phyloP scores from a whole-genome alignment of 163 green algal species.

The Volvox carteri region DNA sequence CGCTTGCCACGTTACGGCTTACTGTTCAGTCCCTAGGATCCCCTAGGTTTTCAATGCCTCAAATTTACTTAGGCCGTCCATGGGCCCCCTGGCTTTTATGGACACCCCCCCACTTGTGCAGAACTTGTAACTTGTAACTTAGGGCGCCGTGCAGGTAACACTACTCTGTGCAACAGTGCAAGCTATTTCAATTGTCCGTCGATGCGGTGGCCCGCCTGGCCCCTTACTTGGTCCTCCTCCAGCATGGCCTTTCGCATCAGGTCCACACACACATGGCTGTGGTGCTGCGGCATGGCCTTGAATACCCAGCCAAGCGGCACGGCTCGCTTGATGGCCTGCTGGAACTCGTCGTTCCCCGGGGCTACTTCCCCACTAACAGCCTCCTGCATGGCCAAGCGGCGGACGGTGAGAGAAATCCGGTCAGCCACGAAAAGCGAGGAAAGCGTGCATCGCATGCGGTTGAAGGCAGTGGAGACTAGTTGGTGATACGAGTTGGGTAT shows the following conservation, averaged over 20 bases:
- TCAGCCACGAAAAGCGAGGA: too few relatives aligned
- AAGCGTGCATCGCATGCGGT: too few relatives aligned
- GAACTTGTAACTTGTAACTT: too few relatives aligned
- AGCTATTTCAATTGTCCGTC: background rate
- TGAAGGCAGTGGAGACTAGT: too few relatives aligned
- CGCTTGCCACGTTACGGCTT: background rate
- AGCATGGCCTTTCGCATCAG: constrained; percentile 54
- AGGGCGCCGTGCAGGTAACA: too few relatives aligned
- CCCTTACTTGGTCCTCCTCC: constrained; percentile 55
- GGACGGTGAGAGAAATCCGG: too few relatives aligned
- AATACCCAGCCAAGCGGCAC: constrained; percentile 76
- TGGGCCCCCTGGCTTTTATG: background rate
- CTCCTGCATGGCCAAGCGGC: too few relatives aligned
- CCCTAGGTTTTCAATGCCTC: background rate
- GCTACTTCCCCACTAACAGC: constrained; percentile 68
- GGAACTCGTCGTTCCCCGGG: constrained; percentile 74
- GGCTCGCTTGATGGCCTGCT: constrained; percentile 72
- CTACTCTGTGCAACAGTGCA: too few relatives aligned
- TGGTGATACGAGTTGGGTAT: too few relatives aligned
- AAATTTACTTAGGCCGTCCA: background rate
- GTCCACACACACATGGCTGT: constrained; percentile 54
- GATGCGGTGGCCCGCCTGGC: background rate
- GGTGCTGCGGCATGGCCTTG: constrained; percentile 74
- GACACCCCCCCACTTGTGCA: background rate
- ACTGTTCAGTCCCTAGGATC: background rate